These are phyloP conservation scores for Pseudomicrostroma phylloplanum DNA, from an alignment of 1,284 basidiomycete genomes.

Conservation along the genomic window DNA sequence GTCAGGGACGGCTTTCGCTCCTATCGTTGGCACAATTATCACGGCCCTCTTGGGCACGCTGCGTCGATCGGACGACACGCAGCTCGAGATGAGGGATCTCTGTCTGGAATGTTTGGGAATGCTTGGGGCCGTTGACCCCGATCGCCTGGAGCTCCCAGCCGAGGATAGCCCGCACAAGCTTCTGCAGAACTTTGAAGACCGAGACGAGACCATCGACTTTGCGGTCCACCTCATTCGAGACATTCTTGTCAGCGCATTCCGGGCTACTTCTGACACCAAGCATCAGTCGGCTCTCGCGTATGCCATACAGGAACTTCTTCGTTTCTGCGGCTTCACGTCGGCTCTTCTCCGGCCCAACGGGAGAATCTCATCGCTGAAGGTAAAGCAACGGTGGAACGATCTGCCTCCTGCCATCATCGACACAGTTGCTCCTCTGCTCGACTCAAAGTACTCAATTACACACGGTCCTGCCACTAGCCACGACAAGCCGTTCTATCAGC, in stretches of 20 bases:
- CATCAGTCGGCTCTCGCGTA: conserved; percentile 86
- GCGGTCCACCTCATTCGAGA: conserved; percentile 78
- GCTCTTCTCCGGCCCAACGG: conserved; percentile 57
- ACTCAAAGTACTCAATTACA: conserved; percentile 42
- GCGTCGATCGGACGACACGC: conserved; percentile 60
- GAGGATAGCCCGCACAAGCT: conserved; percentile 67
- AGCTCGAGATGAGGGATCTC: conserved; percentile 54
- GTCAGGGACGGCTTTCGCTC: conserved; percentile 66
- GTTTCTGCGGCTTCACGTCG: conserved; percentile 77
- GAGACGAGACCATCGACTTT: conserved; percentile 71
- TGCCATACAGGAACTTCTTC: conserved; percentile 85
- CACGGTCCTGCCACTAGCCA: conserved; percentile 23
- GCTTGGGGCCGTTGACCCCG: conserved; percentile 92
- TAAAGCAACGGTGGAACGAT: conserved; percentile 63
- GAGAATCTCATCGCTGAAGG: conserved; percentile 55
- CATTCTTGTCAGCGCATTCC: conserved; percentile 83
- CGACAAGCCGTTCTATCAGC: conserved; percentile 59
- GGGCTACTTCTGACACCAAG: conserved; percentile 84
- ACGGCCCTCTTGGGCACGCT: conserved; percentile 66
- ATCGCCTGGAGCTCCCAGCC: conserved; percentile 69
- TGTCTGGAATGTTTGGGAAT: conserved; percentile 87
- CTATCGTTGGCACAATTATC: conserved; percentile 66
- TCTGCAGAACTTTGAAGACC: conserved; percentile 73
- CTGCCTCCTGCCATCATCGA: conserved; percentile 80
- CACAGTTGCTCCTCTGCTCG: conserved; percentile 71